These are phyloP conservation scores for Trichoderma pleuroti DNA, from an alignment of 2,329 filamentous ascomycete genomes.

Conservation along the genomic window DNA sequence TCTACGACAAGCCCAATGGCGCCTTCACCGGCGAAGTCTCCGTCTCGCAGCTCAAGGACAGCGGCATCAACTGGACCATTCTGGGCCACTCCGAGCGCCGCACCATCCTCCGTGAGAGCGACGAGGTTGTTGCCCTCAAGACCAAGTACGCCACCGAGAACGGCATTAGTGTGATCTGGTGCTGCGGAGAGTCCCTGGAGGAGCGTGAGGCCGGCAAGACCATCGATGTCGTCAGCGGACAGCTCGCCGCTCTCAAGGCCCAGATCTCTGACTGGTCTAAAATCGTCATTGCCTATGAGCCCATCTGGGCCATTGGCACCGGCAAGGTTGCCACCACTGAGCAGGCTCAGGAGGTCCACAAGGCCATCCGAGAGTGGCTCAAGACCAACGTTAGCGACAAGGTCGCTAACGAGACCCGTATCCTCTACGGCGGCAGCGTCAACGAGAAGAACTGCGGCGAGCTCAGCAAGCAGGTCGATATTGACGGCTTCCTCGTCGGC, in stretches of 20 bases:
- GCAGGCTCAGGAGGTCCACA: conserved; percentile 93
- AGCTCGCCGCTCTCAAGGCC: conserved; percentile 77
- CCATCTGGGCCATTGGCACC: conserved; percentile 94
- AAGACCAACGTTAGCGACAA: conserved; percentile 64
- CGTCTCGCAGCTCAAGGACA: conserved; percentile 85
- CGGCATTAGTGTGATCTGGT: conserved; percentile 88
- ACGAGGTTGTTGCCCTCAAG: conserved; percentile 85
- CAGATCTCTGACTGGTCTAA: conserved; percentile 84
- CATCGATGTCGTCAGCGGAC: conserved; percentile 76
- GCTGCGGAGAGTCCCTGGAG: conserved; percentile 93
- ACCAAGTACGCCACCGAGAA: conserved; percentile 88
- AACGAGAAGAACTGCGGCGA: conserved; percentile 98
- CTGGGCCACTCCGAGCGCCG: conserved; percentile 94
- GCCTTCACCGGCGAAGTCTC: conserved; percentile 97
- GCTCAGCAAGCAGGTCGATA: conserved; percentile 85
- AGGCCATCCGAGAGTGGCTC: conserved; percentile 87
- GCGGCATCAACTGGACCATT: conserved; percentile 83
- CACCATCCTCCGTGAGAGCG: conserved; percentile 80
- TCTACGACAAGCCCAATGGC: conserved; percentile 94
- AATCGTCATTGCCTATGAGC: conserved; percentile 97
- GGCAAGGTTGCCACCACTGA: conserved; percentile 86
- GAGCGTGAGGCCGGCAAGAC: conserved; percentile 84
- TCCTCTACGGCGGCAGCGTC: conserved; percentile 95
- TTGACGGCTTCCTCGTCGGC: conserved; percentile 96
- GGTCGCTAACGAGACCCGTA: conserved; percentile 80